A percentile compares a stretch with the other conserved stretches of the same genome.
These are phyloP conservation scores for Aspergillus transmontanensis DNA, from an alignment of 2,329 filamentous ascomycete species.

Conservation along the genomic window DNA sequence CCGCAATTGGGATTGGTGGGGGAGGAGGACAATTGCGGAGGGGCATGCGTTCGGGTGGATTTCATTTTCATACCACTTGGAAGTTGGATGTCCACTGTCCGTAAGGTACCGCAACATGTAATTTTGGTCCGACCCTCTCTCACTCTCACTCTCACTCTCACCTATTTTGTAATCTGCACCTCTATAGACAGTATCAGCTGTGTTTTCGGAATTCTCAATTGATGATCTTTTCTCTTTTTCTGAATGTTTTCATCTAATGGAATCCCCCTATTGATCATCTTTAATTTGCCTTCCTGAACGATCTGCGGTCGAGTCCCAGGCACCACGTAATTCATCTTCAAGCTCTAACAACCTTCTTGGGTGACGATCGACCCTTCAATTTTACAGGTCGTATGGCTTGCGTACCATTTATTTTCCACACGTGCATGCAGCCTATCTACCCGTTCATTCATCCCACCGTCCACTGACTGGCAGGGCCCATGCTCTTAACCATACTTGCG, in stretches of 20 bases:
- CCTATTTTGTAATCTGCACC: background rate
- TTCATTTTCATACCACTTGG: background rate
- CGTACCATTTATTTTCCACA: background rate
- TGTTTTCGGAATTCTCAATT: background rate
- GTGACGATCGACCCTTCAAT: constrained; percentile 5
- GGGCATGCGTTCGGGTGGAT: background rate
- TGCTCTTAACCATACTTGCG: background rate
- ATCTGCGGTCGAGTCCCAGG: constrained; percentile 2
- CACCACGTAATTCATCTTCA: constrained; percentile 5
- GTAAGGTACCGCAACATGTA: constrained; percentile 2
- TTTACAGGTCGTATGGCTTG: background rate
- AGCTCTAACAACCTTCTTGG: constrained; percentile 1
- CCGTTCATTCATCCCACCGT: background rate
- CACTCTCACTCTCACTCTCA: no score
- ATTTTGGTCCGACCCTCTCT: background rate
- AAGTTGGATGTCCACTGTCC: no score
- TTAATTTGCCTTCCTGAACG: constrained; percentile 1
- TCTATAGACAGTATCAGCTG: background rate
- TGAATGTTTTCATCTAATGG: background rate
- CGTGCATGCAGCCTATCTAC: background rate
- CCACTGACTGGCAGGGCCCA: background rate
- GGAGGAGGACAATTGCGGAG: constrained; percentile 5
- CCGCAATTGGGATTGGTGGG: constrained; percentile 4
- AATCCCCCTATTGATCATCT: background rate
- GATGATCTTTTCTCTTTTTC: background rate